phyloP scores from a whole-genome alignment of 1,139 yeast genomes.

The Zygosaccharomyces pseudobailii region DNA sequence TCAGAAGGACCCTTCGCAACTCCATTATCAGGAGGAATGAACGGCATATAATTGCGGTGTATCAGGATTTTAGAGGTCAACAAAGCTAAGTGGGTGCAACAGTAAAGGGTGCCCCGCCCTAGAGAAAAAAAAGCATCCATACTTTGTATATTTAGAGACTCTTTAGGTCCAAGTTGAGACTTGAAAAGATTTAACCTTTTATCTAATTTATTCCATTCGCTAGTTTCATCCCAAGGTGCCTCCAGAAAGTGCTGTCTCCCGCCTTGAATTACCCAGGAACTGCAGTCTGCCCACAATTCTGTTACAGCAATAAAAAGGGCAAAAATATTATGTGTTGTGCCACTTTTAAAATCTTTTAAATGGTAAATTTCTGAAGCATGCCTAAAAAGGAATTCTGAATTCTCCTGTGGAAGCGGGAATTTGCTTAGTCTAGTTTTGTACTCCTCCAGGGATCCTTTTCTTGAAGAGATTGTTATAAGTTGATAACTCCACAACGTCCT shows the following conservation, averaged over 20 bases:
- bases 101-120: not conserved
- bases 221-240: not conserved
- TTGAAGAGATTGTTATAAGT: not conserved
- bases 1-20: constrained; percentile 1
- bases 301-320: constrained; percentile 2
- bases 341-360: not conserved
- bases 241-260: not conserved
- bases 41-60: constrained; percentile 2
- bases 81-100: not conserved
- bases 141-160: constrained; percentile 1
- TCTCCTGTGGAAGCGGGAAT: constrained; percentile 1
- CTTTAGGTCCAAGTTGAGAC: not conserved
- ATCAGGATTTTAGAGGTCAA: constrained; percentile 2
- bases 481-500: not conserved
- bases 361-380: not conserved
- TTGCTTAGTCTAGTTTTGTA: not conserved
- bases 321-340: not conserved
- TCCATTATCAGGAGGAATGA: not conserved
- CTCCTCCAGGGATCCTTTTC: not conserved
- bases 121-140: not conserved
- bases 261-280: constrained; percentile 1
- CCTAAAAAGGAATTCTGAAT: not conserved
- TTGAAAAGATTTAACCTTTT: not conserved
- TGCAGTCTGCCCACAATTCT: constrained; percentile 3
- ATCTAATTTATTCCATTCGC: not conserved